Base-by-base conservation (phyloP, 2,329 filamentous ascomycete genomes). In the Decorospora gaudefroyi region DNA sequence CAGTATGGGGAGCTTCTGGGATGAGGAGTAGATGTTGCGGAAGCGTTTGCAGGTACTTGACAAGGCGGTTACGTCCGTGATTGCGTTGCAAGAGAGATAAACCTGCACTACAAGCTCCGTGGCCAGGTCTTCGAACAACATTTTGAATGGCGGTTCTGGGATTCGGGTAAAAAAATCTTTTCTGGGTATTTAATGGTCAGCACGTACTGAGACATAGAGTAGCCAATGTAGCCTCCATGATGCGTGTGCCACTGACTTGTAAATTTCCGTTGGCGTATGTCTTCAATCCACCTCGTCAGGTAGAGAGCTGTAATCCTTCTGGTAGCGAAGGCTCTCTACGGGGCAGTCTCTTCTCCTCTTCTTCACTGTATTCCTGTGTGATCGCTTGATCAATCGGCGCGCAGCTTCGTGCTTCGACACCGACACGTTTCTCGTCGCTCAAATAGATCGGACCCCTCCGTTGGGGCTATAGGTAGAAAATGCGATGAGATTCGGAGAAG, bases 41-140 rank as follows among this genome's bases (percentile, higher is more conserved):
- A 83, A 76, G 41, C 78, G 79, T 47, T 73, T 77, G 51, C 77
- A 82, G 40, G 80, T 78, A 10, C 75, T 70, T 12, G 79, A 74
- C 6, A 85, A 72, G 46, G 76, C 74, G 46, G 82, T 66, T 29
- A 80, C 75, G 53, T 82, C 79, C 45, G 71, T 64, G 34, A 84
- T 68, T 21, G 76, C 74, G 29, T 72, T 70, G 56, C 78, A 76
- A 38, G 74, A 79, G 43, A 76, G 71, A 64, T 78, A 82, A 39
- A 85, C 72, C 42, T 82, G 78, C 49, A 78, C 72, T 44, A 83
- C 58, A 41, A 83, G 74, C 70, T 84, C 82, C 58, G 78, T 81
- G 16, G 82, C 75, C 17, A 85, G 71, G 39, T 74, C 59, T 55
- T 79, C 72, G 69, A 84, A 74, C 37, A 74, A 59, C 80, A 84